A percentile compares a stretch with the other conserved stretches of the same genome.
Evolutionary conservation across 768 basidiomycete species (phyloP).

Genomic region (Naganishia antarctica): DNA sequence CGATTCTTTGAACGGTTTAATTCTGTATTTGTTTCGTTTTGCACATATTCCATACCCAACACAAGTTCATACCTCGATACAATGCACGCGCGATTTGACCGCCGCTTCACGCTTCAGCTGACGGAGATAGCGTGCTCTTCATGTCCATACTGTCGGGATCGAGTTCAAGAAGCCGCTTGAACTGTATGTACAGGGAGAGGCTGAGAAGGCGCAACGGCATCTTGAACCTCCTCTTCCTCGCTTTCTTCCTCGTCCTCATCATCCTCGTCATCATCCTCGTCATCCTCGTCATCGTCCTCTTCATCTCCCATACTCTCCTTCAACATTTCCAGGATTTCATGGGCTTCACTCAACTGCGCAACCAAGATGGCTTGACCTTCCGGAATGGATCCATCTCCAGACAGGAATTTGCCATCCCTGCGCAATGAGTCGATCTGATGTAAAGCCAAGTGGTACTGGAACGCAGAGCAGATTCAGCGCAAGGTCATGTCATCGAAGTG

Average conservation of each 20-base stretch:
- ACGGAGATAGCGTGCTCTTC: too few species aligned
- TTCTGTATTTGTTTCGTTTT: too few species aligned
- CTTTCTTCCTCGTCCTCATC: constrained; percentile 21
- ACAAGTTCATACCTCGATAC: neutral
- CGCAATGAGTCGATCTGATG: constrained; percentile 92
- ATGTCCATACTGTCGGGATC: too few species aligned
- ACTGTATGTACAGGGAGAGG: neutral
- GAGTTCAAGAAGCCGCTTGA: neutral
- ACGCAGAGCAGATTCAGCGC: neutral
- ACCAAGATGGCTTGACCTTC: constrained; percentile 95
- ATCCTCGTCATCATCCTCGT: constrained; percentile 15
- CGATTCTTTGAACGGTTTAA: constrained; percentile 21
- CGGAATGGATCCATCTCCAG: constrained; percentile 78
- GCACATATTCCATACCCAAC: too few species aligned
- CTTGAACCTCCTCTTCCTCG: constrained; percentile 8
- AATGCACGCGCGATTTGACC: neutral
- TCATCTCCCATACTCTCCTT: constrained; percentile 78
- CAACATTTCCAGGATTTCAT: constrained; percentile 90
- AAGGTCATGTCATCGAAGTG: neutral
- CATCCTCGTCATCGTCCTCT: constrained; percentile 52
- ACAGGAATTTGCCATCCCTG: constrained; percentile 88
- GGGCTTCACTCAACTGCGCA: constrained; percentile 92
- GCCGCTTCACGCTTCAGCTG: too few species aligned
- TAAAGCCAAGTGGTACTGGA: constrained; percentile 88
- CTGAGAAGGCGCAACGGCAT: neutral